phyloP scores from a whole-genome alignment of 208 protist genomes.

The Trypanosoma mega region DNA sequence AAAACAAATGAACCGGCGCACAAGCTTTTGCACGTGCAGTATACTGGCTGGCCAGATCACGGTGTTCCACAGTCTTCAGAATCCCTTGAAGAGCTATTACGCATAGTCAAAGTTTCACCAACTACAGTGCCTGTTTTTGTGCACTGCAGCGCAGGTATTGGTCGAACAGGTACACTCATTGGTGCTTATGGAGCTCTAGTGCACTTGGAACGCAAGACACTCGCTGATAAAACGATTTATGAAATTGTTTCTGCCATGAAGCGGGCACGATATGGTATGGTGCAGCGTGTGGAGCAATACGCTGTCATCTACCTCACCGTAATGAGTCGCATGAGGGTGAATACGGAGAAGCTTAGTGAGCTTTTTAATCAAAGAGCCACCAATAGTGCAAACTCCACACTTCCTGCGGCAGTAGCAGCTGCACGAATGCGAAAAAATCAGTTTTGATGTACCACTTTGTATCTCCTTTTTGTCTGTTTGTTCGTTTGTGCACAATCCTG shows the following conservation, averaged over 20 bases:
- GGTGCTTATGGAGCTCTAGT: conserved; percentile 60
- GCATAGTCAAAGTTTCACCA: conserved; percentile 30
- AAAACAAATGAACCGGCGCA: conserved; percentile 21
- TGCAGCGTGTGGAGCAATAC: conserved; percentile 87
- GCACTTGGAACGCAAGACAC: conserved; percentile 27
- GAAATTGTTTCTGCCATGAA: conserved; percentile 59
- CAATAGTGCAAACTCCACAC: neutral
- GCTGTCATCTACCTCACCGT: conserved; percentile 77
- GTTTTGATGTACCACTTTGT: neutral
- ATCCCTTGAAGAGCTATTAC: conserved; percentile 60
- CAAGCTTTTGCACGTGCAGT: conserved; percentile 70
- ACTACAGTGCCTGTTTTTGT: conserved; percentile 49
- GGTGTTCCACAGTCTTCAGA: conserved; percentile 65
- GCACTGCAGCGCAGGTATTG: conserved; percentile 88
- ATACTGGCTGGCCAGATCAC: conserved; percentile 83
- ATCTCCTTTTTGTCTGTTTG: neutral
- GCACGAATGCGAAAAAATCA: neutral
- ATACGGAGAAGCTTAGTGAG: conserved; percentile 6
- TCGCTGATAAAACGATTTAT: conserved; percentile 39
- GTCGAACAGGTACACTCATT: conserved; percentile 83
- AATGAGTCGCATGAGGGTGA: conserved; percentile 37
- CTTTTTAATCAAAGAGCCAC: conserved; percentile 15
- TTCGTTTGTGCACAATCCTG: too few species aligned
- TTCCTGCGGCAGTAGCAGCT: neutral
- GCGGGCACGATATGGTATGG: conserved; percentile 66